Base-by-base conservation (phyloP, 352 stramenopile species). In the Pythium grandisporangium region DNA sequence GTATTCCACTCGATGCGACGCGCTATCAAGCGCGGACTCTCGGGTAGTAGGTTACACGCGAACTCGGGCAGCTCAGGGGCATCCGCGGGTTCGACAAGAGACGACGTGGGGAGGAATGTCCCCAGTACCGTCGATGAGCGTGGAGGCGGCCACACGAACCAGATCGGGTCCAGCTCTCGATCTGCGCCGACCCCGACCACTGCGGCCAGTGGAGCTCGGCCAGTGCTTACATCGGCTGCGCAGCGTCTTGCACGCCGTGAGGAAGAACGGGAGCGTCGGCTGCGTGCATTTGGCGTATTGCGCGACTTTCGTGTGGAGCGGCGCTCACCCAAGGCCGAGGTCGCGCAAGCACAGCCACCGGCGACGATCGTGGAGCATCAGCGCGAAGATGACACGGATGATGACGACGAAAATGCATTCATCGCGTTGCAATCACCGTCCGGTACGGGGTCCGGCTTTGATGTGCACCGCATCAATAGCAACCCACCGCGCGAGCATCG, bases 281-380 rank as follows among this genome's bases (percentile, higher is more conserved):
- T 68, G 33, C 66, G 54, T 7, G 61, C 58, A 5, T 86, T 86
- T 58, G 54, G 54, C 10, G 63, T 84, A 22, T 51, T 86, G 21
- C 53, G 70, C 12, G 42, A 76, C 27, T 82, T 77, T 42, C 42
- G 43, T 26, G 62, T 68, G 36, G 54, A 68, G 36, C 1, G n/a
- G 16, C 30, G 41, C 14, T 24, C 16, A 2, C 21, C 16, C 13
- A 24, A 4, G 37, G 20, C 4, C 27, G 27, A 32, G 27, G 10
- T 14, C 10, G 14, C 14, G 10, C n/a, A n/a, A n/a, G n/a, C n/a
- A n/a, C n/a, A n/a, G n/a, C n/a, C n/a, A n/a, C n/a, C n/a, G n/a
- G n/a, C 11, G 20, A 21, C 7, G n/a, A 48, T 64, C 33, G 45
- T 51, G 30, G 22, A 30, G 7, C 24, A 46, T 41, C 23, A 36